These are phyloP conservation scores for Phellopilus nigrolimitatus DNA, from an alignment of 1,284 basidiomycete species.

Conservation along the genomic window DNA sequence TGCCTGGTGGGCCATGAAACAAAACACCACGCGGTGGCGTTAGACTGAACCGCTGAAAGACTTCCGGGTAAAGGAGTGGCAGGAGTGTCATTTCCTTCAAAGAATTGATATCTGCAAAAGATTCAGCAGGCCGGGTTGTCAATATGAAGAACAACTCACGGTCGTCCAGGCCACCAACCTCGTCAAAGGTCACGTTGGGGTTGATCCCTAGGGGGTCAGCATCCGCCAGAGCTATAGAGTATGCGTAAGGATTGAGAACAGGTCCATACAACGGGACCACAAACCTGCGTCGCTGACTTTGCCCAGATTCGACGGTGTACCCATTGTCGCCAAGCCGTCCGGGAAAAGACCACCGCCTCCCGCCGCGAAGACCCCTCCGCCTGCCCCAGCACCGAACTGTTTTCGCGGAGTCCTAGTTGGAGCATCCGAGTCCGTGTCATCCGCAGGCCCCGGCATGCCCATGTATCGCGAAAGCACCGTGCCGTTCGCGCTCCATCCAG, in stretches of 20 bases:
- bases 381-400: slow-evolving; percentile 40
- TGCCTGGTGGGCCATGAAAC: slow-evolving; percentile 96
- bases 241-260: slow-evolving; percentile 24
- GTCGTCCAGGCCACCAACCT: slow-evolving; percentile 95
- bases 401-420: slow-evolving; percentile 62
- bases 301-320: slow-evolving; percentile 76
- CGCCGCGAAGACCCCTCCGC: slow-evolving; percentile 43
- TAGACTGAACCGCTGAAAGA: slow-evolving; percentile 93
- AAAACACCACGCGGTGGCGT: slow-evolving; percentile 96
- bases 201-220: slow-evolving; percentile 95
- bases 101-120: slow-evolving; percentile 79
- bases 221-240: slow-evolving; percentile 75
- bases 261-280: slow-evolving; percentile 22
- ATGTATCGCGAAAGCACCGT: slow-evolving; percentile 72
- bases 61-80: slow-evolving; percentile 93
- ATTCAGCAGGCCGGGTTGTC: slow-evolving; percentile 1
- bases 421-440: slow-evolving; percentile 78
- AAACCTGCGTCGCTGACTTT: slow-evolving; percentile 75
- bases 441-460: slow-evolving; percentile 51
- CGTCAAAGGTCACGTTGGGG: slow-evolving; percentile 91
- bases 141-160: slow-evolving; percentile 49
- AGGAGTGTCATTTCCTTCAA: slow-evolving; percentile 99
- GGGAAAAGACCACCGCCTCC: slow-evolving; percentile 51
- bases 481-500: slow-evolving; percentile 73
- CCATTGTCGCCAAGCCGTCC: slow-evolving; percentile 58